Evolutionary conservation across 2,329 filamentous ascomycete species (phyloP).

Genomic region (Xylariaceae sp.): DNA sequence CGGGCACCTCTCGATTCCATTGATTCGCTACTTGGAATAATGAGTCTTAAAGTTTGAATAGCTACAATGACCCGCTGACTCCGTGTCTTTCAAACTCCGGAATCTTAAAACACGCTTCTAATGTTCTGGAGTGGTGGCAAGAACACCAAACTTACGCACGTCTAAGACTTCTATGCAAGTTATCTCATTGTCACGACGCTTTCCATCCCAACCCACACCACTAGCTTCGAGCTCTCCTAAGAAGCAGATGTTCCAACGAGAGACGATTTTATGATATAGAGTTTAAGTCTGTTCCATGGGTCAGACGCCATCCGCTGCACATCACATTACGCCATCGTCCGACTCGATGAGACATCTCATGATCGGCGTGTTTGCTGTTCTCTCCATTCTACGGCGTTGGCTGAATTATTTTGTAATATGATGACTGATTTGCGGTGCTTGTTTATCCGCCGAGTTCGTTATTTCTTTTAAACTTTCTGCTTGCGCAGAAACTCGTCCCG

Average conservation of each 20-base stretch:
- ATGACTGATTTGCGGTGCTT: conserved; percentile 37
- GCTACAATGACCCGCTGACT: background rate
- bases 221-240: conserved; percentile 34
- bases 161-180: conserved; percentile 6
- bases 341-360: conserved; percentile 12
- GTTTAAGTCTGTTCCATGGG: conserved; percentile 33
- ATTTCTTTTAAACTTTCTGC: conserved; percentile 16
- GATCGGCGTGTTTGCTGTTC: conserved; percentile 24
- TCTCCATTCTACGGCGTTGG: conserved; percentile 29
- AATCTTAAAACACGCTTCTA: background rate
- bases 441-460: conserved; percentile 26
- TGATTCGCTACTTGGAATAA: conserved; percentile 23
- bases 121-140: background rate
- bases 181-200: conserved; percentile 6
- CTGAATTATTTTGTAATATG: conserved; percentile 44
- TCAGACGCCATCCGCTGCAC: conserved; percentile 20
- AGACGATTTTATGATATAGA: conserved; percentile 48
- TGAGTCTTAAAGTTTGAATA: background rate
- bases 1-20: conserved; percentile 42
- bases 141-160: conserved; percentile 2
- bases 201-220: conserved; percentile 9
- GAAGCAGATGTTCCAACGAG: conserved; percentile 40
- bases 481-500: conserved; percentile 6
- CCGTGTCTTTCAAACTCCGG: background rate
- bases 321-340: conserved; percentile 5